phyloP scores from a whole-genome alignment of 202 grass and related monocot species.

The Schoenoplectus triqueter region DNA sequence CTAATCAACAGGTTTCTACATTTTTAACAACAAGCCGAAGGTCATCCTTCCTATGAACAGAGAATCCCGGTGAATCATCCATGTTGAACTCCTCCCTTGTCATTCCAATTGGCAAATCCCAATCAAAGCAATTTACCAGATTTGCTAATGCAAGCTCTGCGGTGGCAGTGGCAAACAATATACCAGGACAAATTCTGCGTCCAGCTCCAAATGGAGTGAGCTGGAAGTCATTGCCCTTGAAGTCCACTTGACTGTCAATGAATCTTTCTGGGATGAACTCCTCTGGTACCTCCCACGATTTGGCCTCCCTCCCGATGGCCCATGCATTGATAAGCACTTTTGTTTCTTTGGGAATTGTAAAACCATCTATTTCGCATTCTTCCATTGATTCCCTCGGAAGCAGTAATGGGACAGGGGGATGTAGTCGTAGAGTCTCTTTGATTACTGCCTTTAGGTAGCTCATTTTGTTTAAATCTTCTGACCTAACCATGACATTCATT shows the following conservation, averaged over 20 bases:
- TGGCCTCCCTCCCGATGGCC: slow-evolving; percentile 30
- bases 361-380: slow-evolving; percentile 17
- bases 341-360: slow-evolving; percentile 28
- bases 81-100: slow-evolving; percentile 27
- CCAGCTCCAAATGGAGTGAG: slow-evolving; percentile 21
- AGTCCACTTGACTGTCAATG: neutral
- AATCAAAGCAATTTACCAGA: slow-evolving; percentile 22
- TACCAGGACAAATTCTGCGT: slow-evolving; percentile 9
- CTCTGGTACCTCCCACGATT: slow-evolving; percentile 19
- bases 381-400: slow-evolving; percentile 29
- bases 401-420: slow-evolving; percentile 17
- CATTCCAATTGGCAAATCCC: slow-evolving; percentile 26
- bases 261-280: slow-evolving; percentile 36
- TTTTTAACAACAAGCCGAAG: neutral
- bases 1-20: neutral
- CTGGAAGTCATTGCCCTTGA: slow-evolving; percentile 27
- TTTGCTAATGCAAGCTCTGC: slow-evolving; percentile 16
- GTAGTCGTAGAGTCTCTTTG: slow-evolving; percentile 33
- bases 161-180: neutral
- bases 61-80: neutral
- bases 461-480: slow-evolving; percentile 29
- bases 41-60: neutral
- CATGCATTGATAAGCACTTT: slow-evolving; percentile 37
- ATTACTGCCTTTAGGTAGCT: slow-evolving; percentile 26
- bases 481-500: neutral